These are phyloP conservation scores for Leucocoprinus leucothites DNA, from an alignment of 768 basidiomycete species.

Conservation along the genomic window DNA sequence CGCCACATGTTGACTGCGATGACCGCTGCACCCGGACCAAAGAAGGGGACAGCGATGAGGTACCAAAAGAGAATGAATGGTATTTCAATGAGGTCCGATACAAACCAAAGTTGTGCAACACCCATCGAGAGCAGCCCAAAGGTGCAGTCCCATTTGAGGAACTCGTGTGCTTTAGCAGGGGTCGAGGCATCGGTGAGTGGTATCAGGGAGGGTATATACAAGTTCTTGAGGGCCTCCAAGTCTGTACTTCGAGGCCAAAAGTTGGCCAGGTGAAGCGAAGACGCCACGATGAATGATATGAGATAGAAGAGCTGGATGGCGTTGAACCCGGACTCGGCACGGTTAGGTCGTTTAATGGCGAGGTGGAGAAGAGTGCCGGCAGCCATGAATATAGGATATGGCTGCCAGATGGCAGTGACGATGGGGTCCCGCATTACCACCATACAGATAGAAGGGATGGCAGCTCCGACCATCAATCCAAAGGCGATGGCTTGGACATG, in stretches of 20 bases:
- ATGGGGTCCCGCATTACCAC: slow-evolving; percentile 35
- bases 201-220: slow-evolving; percentile 35
- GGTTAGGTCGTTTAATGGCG: slow-evolving; percentile 32
- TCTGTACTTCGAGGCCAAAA: slow-evolving; percentile 34
- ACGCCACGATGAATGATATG: slow-evolving; percentile 35
- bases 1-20: slow-evolving; percentile 47
- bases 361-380: slow-evolving; percentile 38
- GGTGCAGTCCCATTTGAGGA: slow-evolving; percentile 51
- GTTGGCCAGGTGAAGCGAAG: slow-evolving; percentile 38
- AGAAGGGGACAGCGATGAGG: slow-evolving; percentile 31
- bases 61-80: slow-evolving; percentile 40
- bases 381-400: slow-evolving; percentile 46
- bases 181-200: slow-evolving; percentile 23
- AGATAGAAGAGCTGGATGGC: slow-evolving; percentile 37
- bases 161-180: slow-evolving; percentile 30
- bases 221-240: slow-evolving; percentile 23
- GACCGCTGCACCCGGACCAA: slow-evolving; percentile 54
- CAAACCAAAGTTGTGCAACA: slow-evolving; percentile 51
- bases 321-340: slow-evolving; percentile 32
- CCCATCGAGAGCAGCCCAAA: slow-evolving; percentile 37
- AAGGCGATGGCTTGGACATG: slow-evolving; percentile 54
- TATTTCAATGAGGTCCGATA: slow-evolving; percentile 27
- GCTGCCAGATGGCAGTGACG: slow-evolving; percentile 53
- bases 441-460: slow-evolving; percentile 46
- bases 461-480: slow-evolving; percentile 39